These are phyloP conservation scores for Debaryomyces tyrocola DNA, from an alignment of 805 yeast species.

Conservation along the genomic window DNA sequence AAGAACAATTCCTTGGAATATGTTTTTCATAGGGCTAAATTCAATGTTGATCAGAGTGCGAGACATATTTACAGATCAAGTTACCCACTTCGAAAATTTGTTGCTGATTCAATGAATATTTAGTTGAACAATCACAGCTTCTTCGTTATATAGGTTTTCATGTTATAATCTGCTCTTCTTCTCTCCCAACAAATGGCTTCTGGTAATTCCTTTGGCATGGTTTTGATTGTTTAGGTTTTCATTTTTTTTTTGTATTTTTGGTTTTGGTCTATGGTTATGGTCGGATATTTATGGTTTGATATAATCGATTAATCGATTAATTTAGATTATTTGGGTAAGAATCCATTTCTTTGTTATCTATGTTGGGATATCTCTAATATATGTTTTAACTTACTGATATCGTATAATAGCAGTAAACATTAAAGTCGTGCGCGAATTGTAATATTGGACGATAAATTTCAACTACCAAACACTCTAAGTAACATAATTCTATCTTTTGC, in stretches of 20 bases:
- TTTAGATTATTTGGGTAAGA: background rate
- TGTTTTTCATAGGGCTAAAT: background rate
- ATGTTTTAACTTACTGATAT: background rate
- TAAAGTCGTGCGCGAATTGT: background rate
- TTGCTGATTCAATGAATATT: background rate
- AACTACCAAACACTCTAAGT: background rate
- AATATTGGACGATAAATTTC: slow-evolving; percentile 1
- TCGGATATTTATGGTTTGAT: background rate
- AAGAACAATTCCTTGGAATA: background rate
- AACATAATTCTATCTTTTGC: too few species aligned
- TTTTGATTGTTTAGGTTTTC: background rate
- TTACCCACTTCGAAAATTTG: background rate
- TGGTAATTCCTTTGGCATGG: background rate
- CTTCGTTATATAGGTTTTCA: background rate
- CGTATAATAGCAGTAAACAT: background rate
- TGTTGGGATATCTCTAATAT: background rate
- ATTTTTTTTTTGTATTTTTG: background rate
- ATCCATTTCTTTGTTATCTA: background rate
- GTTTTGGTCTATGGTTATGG: background rate
- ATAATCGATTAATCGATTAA: background rate
- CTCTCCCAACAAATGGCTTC: background rate
- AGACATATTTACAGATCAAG: slow-evolving; percentile 2
- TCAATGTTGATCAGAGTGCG: slow-evolving; percentile 2
- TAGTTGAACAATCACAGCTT: background rate
- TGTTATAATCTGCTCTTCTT: background rate